Conservation (phyloP, 768 basidiomycete genomes). For the Suillus tomentosus region DNA sequence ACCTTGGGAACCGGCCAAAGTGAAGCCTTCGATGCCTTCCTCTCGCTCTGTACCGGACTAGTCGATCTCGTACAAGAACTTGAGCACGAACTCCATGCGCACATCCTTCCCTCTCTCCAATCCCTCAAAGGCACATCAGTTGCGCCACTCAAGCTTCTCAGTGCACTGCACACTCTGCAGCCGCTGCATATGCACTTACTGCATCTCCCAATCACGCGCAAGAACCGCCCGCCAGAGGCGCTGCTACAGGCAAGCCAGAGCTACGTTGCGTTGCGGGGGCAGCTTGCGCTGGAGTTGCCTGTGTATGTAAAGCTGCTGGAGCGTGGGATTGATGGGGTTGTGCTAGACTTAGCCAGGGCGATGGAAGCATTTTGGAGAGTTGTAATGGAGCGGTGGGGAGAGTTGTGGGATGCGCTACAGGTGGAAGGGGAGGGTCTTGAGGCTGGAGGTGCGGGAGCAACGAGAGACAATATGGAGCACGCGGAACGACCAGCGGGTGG, state of each 20-base stretch:
- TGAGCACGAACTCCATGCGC: slow-evolving; percentile 52
- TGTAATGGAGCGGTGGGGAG: slow-evolving; percentile 67
- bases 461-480: not conserved
- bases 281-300: slow-evolving; percentile 73
- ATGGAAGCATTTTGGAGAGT: slow-evolving; percentile 64
- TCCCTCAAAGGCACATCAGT: slow-evolving; percentile 59
- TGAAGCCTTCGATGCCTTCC: slow-evolving; percentile 75
- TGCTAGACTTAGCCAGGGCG: slow-evolving; percentile 53
- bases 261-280: slow-evolving; percentile 75
- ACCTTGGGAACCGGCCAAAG: slow-evolving; percentile 24
- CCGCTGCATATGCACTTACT: slow-evolving; percentile 72
- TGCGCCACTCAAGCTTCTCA: slow-evolving; percentile 65
- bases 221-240: slow-evolving; percentile 57
- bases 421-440: slow-evolving; percentile 72
- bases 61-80: slow-evolving; percentile 54
- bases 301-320: slow-evolving; percentile 59
- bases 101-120: slow-evolving; percentile 59
- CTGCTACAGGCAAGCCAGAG: slow-evolving; percentile 75
- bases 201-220: slow-evolving; percentile 65
- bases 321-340: slow-evolving; percentile 54
- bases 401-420: slow-evolving; percentile 83
- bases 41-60: slow-evolving; percentile 57
- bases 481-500: not conserved
- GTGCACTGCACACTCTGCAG: slow-evolving; percentile 72
- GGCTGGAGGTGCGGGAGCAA: slow-evolving; percentile 30